Evolutionary conservation across 495 filamentous ascomycete genomes (phyloP).

Genomic region (Articulospora tetracladia): DNA sequence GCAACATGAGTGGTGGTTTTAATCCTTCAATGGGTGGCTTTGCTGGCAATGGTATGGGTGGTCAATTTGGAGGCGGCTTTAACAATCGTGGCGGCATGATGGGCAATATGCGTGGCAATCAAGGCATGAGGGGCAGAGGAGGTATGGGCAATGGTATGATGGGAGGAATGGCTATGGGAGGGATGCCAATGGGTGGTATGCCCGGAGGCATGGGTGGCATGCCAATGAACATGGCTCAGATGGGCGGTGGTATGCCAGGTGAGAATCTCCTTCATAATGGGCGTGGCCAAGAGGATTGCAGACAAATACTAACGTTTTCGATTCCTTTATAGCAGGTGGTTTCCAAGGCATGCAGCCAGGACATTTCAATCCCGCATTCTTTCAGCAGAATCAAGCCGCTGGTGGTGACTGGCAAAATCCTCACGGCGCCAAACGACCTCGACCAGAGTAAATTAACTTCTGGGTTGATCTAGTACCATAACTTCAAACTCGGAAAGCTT

Average conservation of each 20-base stretch:
- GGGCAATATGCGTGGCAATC: slow-evolving; percentile 65
- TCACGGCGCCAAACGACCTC: slow-evolving; percentile 76
- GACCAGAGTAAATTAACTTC: slow-evolving; percentile 49
- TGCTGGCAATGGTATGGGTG: slow-evolving; percentile 51
- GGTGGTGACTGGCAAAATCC: slow-evolving; percentile 68
- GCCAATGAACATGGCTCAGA: slow-evolving; percentile 54
- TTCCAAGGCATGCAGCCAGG: slow-evolving; percentile 62
- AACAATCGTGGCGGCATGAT: slow-evolving; percentile 62
- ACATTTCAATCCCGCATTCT: slow-evolving; percentile 81
- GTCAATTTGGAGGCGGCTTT: slow-evolving; percentile 43
- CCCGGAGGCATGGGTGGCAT: slow-evolving; percentile 47
- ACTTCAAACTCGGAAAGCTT: not conserved
- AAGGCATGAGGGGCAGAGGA: slow-evolving; percentile 68
- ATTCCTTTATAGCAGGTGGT: slow-evolving; percentile 45
- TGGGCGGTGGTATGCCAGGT: slow-evolving; percentile 46
- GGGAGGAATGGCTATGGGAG: slow-evolving; percentile 62
- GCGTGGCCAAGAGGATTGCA: not conserved
- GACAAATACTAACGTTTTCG: not conserved
- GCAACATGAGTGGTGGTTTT: slow-evolving; percentile 49
- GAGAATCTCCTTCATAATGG: slow-evolving; percentile 18
- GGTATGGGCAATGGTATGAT: slow-evolving; percentile 62
- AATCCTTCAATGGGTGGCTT: slow-evolving; percentile 63
- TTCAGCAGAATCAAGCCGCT: slow-evolving; percentile 53
- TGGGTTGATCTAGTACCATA: not conserved
- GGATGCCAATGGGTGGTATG: slow-evolving; percentile 40